Evolutionary conservation across 495 filamentous ascomycete species (phyloP), one percentile per base, ranked within the genome.

Genomic region (Aspergillus nanangensis): DNA sequence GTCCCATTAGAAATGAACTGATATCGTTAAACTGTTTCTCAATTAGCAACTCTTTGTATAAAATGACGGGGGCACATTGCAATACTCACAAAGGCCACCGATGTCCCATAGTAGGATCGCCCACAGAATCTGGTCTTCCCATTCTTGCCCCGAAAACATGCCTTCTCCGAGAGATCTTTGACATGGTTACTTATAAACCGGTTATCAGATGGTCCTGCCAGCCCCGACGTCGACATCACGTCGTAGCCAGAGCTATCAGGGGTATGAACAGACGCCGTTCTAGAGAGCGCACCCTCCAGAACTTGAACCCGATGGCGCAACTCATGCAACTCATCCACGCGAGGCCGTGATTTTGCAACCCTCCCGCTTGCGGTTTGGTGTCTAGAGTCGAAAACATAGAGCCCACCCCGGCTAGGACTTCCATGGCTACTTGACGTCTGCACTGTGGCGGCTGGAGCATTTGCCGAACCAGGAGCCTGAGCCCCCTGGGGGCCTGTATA

Each of bases 51-150:
- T 66, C 37, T 13, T 2, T n/a, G 18, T 10, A n/a, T 37, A 53
- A 39, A 41, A 15, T 31, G 25, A 29, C n/a, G 8, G 14, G 15
- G 40, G 15, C 5, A 13, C 8, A 38, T 4, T 18, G 14, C 3
- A 4, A 35, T 8, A 60, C 67, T 55, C 58, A 79, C 75, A 51
- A 75, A 71, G 17, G 64, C 62, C n/a, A 79, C 38, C 4, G 67
- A 63, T 13, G 68, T 65, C 1, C 62, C 66, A 15, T 63, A 59
- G 46, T 75, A 68, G 34, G 68, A 76, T 8, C 74, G 65, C 17
- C 76, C 76, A 39, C 70, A 71, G 51, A 72, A 78, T 21, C 67
- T 59, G 0, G 72, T 76, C 42, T 72, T 72, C 32, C 66, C 65
- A 22, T 67, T 64, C 41, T 70, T 76, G 8, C 75, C 74, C 15